A percentile compares a stretch with the other conserved stretches of the same genome.
phyloP scores from a whole-genome alignment of 179 eudicot genomes.

The Spinacia oleracea region DNA sequence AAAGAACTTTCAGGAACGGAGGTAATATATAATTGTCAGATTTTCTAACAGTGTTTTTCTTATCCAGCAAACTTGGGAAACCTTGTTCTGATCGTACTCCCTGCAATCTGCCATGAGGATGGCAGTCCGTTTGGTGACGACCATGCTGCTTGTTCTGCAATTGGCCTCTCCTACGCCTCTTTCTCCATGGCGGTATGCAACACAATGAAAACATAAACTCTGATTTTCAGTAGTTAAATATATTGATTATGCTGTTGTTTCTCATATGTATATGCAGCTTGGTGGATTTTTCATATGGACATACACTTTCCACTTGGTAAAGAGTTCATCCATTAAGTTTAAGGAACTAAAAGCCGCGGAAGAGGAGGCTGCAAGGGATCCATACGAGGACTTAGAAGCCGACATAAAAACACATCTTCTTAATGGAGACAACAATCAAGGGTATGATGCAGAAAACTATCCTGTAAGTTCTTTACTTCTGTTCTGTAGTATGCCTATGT shows the following conservation, averaged over 20 bases:
- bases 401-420: conserved; percentile 53
- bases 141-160: conserved; percentile 43
- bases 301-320: conserved; percentile 62
- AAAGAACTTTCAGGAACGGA: no score
- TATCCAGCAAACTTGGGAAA: conserved; percentile 88
- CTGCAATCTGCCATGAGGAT: conserved; percentile 72
- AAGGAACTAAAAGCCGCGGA: conserved; percentile 38
- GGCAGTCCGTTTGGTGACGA: conserved; percentile 89
- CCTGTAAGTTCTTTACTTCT: conserved; percentile 30
- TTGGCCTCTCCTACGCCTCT: conserved; percentile 82
- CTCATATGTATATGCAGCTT: conserved; percentile 44
- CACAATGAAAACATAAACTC: neutral
- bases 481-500: neutral
- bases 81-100: conserved; percentile 75
- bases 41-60: neutral
- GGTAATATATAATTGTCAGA: neutral
- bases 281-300: conserved; percentile 92
- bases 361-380: conserved; percentile 35
- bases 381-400: conserved; percentile 67
- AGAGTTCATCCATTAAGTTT: conserved; percentile 47
- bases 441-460: conserved; percentile 38
- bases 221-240: neutral
- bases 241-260: neutral
- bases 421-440: conserved; percentile 35
- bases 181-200: conserved; percentile 83